phyloP scores from a whole-genome alignment of 257 asterid species.

The Penstemon barbatus region DNA sequence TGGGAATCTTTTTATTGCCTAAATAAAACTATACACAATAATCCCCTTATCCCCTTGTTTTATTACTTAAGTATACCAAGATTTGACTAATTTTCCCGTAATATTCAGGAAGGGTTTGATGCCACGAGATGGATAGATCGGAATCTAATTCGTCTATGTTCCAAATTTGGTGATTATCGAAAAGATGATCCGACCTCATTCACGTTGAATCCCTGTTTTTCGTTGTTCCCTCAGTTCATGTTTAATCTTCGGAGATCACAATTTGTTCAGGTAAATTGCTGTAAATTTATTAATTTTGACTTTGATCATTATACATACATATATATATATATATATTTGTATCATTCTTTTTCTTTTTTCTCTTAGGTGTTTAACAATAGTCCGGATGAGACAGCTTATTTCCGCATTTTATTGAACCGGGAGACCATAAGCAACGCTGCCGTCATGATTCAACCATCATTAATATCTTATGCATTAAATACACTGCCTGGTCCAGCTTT shows the following conservation, averaged over 20 bases:
- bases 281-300: background rate
- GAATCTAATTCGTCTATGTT: conserved; percentile 86
- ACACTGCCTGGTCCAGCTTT: conserved; percentile 90
- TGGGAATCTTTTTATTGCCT: too few relatives aligned
- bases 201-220: conserved; percentile 74
- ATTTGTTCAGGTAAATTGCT: conserved; percentile 75
- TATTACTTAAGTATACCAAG: background rate
- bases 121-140: conserved; percentile 96
- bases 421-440: conserved; percentile 88
- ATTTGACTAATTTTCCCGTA: conserved; percentile 17
- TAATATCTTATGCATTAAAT: conserved; percentile 79
- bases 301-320: background rate
- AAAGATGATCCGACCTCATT: conserved; percentile 94
- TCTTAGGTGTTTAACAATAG: conserved; percentile 90
- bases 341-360: conserved; percentile 7
- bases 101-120: conserved; percentile 88
- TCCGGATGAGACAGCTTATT: conserved; percentile 98
- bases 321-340: too few relatives aligned
- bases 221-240: conserved; percentile 96
- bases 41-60: too few relatives aligned
- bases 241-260: conserved; percentile 95
- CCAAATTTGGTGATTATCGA: conserved; percentile 95
- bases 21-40: too few relatives aligned
- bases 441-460: conserved; percentile 96
- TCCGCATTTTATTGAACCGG: conserved; percentile 90